Conservation (phyloP, 2,329 filamentous ascomycete species). For the Claviceps cyperi region DNA sequence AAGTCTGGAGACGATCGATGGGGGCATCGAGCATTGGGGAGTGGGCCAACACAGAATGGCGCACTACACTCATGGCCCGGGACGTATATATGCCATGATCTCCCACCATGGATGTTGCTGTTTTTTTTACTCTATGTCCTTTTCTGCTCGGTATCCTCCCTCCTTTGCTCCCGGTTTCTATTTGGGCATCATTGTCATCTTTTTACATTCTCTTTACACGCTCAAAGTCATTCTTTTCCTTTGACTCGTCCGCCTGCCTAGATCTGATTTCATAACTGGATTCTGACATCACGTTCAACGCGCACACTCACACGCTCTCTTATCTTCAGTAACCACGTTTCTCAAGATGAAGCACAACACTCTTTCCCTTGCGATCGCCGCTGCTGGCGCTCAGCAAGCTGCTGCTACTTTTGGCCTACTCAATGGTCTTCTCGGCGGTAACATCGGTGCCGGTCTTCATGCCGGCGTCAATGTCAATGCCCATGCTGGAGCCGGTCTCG, state of each 20-base stretch:
- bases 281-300: not conserved
- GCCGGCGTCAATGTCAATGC: not conserved
- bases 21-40: too few species aligned
- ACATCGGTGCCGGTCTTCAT: constrained; percentile 2
- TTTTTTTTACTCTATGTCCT: not conserved
- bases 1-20: too few species aligned
- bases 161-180: constrained; percentile 12
- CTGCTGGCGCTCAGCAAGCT: constrained; percentile 35
- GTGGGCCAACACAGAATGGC: too few species aligned
- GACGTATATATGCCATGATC: constrained; percentile 3
- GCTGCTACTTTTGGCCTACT: constrained; percentile 23
- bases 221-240: constrained; percentile 44
- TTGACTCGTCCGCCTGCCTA: constrained; percentile 19
- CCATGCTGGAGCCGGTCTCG: not conserved
- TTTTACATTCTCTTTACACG: not conserved
- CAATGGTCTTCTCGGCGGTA: not conserved
- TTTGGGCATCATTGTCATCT: constrained; percentile 5
- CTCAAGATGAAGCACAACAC: constrained; percentile 35
- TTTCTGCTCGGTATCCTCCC: not conserved
- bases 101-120: not conserved
- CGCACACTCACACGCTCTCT: constrained; percentile 7
- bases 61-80: not conserved
- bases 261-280: constrained; percentile 15
- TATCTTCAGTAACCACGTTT: constrained; percentile 5
- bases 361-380: constrained; percentile 33